A percentile compares a stretch with the other conserved stretches of the same genome.
phyloP scores from a whole-genome alignment of 2,329 filamentous ascomycete species.

The Ophiostoma novo-ulmi region DNA sequence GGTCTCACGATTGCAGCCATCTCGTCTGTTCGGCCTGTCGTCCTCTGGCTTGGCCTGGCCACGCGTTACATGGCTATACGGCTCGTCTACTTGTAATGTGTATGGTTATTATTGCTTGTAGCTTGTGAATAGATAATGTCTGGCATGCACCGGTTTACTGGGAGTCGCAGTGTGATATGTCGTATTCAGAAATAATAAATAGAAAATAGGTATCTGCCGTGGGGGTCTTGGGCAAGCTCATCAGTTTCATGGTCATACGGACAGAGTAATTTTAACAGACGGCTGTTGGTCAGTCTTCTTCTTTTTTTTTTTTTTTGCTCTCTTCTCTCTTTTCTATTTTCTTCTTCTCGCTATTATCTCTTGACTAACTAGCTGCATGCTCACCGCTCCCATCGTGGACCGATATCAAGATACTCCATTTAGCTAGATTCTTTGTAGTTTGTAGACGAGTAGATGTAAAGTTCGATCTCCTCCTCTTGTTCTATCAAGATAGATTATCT shows the following conservation, averaged over 20 bases:
- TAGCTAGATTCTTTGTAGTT: too few species aligned
- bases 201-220: conserved; percentile 1
- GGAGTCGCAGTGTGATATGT: background rate
- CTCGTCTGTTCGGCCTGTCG: background rate
- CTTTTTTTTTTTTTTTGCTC: background rate
- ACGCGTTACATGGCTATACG: conserved; percentile 9
- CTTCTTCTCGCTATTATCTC: background rate
- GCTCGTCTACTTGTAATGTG: background rate
- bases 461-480: too few species aligned
- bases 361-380: background rate
- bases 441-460: too few species aligned
- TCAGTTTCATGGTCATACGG: too few species aligned
- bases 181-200: background rate
- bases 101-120: too few species aligned
- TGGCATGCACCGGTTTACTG: background rate
- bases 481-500: background rate
- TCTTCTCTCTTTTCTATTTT: background rate
- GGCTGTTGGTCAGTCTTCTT: background rate
- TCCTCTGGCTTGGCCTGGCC: conserved; percentile 7
- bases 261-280: background rate
- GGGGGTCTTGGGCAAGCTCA: background rate
- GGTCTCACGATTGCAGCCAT: background rate
- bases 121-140: background rate
- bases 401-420: too few species aligned
- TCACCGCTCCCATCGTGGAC: background rate